Evolutionary conservation across 2,329 filamentous ascomycete species (phyloP), one percentile per base, ranked within the genome.

Genomic region (Monilinia laxa): DNA sequence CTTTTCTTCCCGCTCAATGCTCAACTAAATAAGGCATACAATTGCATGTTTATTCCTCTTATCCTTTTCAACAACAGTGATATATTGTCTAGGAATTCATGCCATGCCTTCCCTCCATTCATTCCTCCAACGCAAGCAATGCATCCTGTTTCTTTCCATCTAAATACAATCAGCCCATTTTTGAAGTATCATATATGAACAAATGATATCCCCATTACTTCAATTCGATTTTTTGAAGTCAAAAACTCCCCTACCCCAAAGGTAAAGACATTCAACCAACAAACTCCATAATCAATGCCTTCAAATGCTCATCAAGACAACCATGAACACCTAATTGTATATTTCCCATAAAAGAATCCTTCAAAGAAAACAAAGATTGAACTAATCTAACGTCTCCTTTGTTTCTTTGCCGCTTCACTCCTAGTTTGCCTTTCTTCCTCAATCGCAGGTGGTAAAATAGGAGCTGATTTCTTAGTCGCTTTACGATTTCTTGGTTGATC

Each of bases 401-500:
- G 66, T 62, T 73, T 73, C 25, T 64, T 64, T 71, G 72, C 73
- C 38, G 70, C 73, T 54, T 74, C 74, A 59, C 71, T 71, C 40
- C 76, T 78, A 57, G 74, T 78, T 65, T 79, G 79, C 72, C 81
- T 84, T 60, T 78, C 77, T 67, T 73, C 72, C 20, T 71, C 70
- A 18, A 71, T 65, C 20, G 70, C 66, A 11, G 70, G 64, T 23
- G 69, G 59, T 35, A 51, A 20, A 35, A 38, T 58, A 11, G n/a
- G 40, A 4, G 67, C 69, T 11, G 69, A 69, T 60, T 76, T 77
- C 68, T 74, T 76, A 16, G 71, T 69, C 53, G 70, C 71, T 68
- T 77, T 79, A 65, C 80, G 78, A 67, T 75, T 76, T 35, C 82
- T 81, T 40, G 82, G 81, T 65, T 84, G 82, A 68, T 89, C 86